Evolutionary conservation across 306 rosid species (phyloP), one percentile per base, ranked within the genome.

Genomic region (Quercus mongolica): DNA sequence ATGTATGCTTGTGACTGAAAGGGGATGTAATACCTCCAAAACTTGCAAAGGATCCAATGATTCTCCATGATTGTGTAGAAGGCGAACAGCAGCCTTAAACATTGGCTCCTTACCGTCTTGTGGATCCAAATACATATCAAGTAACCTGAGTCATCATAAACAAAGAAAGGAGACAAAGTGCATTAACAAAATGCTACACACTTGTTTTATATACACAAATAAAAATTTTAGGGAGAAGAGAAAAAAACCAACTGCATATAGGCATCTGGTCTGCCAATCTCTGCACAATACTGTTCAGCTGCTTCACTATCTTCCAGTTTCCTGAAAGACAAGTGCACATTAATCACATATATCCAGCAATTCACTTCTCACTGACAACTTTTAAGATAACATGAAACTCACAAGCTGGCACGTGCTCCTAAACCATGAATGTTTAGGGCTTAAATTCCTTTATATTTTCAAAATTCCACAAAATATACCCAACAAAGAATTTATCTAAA

Each of bases 231-330:
- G 56, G 72, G 78, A 71, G 51, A 78, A 73, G 67, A 73, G 82
- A 72, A 62, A 76, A 81, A 76, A 85, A 90, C 92, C 75, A 80
- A 95, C 99, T 93, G 98, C 96, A 93, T 91, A 79, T 93, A 93
- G 79, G 97, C 97, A 88, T 95, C 99, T 46, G 94, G 86, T 89
- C 99, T 90, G 76, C 99, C 99, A 87, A 95, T 93, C 76, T 93
- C 99, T 59, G 97, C 97, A 91, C 99, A 95, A 86, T 95, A 95
- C 86, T 93, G 92, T 86, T 95, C 99, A 76, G 99, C 98, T 82
- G 99, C 97, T 85, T 95, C 99, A 79, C 98, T 89, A 89, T 93
- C 94, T 86, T 95, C 96, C 76, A 95, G 86, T 76, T 95, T 95
- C 90, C 98, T 95, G 85, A 41, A 64, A 88, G 77, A 56, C 81